Conservation (phyloP, 2,329 filamentous ascomycete genomes). For the Teratosphaeria destructans region DNA sequence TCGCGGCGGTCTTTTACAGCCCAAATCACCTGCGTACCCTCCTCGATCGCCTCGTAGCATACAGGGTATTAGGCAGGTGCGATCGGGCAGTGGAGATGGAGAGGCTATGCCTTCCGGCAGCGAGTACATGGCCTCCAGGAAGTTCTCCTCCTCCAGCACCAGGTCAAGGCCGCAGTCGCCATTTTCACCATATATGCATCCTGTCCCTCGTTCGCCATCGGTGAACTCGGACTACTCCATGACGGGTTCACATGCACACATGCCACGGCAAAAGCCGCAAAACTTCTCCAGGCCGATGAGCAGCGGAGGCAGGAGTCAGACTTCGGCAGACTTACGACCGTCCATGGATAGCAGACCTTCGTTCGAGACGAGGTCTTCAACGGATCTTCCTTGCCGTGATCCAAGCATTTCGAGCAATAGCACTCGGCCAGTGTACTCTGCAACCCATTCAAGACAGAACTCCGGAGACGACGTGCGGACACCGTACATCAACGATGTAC, state of each 20-base stretch:
- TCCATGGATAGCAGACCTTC: conserved; percentile 24
- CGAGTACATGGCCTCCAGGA: conserved; percentile 57
- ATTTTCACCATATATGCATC: conserved; percentile 51
- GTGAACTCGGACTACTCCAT: conserved; percentile 71
- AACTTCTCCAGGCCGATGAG: conserved; percentile 93
- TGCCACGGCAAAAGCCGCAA: conserved; percentile 42
- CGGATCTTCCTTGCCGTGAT: conserved; percentile 15
- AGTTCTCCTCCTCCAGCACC: conserved; percentile 63
- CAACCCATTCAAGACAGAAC: conserved; percentile 25
- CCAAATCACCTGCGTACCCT: conserved; percentile 25
- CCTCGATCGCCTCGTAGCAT: conserved; percentile 30
- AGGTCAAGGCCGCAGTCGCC: conserved; percentile 52
- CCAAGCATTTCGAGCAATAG: conserved; percentile 18
- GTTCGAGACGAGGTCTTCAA: conserved; percentile 12
- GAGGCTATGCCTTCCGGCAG: conserved; percentile 48
- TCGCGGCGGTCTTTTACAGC: conserved; percentile 18
- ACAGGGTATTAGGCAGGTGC: conserved; percentile 37
- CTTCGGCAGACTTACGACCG: neutral
- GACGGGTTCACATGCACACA: conserved; percentile 30
- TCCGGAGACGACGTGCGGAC: conserved; percentile 24
- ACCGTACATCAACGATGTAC: conserved; percentile 1
- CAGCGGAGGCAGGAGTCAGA: conserved; percentile 41
- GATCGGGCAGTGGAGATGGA: conserved; percentile 50
- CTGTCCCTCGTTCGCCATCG: conserved; percentile 69
- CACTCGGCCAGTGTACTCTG: conserved; percentile 14